Evolutionary conservation across 2,329 filamentous ascomycete genomes (phyloP).

Genomic region (Penicillium sp.): DNA sequence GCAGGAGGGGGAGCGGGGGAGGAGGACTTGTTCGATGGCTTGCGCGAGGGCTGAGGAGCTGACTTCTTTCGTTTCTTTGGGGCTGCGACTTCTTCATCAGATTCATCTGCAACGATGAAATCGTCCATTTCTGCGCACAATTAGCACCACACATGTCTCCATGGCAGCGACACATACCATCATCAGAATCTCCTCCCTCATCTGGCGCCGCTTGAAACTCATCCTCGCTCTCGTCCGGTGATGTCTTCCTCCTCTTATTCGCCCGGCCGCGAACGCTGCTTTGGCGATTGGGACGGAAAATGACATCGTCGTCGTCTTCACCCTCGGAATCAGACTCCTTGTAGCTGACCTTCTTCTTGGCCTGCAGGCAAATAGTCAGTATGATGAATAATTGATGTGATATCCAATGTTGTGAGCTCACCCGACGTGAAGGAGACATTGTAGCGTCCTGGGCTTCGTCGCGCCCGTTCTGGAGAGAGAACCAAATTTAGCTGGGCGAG

Average conservation of each 20-base stretch:
- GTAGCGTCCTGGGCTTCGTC: slow-evolving; percentile 39
- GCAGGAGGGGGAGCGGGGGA: slow-evolving; percentile 49
- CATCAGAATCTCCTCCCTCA: slow-evolving; percentile 46
- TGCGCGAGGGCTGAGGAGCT: slow-evolving; percentile 42
- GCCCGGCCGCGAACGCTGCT: slow-evolving; percentile 43
- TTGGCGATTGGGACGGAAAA: slow-evolving; percentile 56
- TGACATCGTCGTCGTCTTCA: slow-evolving; percentile 64
- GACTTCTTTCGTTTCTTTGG: slow-evolving; percentile 70
- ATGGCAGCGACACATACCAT: slow-evolving; percentile 41
- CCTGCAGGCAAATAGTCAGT: slow-evolving; percentile 35
- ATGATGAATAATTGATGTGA: not conserved
- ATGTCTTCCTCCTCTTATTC: slow-evolving; percentile 58
- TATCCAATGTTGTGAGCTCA: slow-evolving; percentile 36
- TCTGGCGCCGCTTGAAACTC: slow-evolving; percentile 59
- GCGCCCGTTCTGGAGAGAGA: slow-evolving; percentile 41
- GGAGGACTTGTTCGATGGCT: slow-evolving; percentile 35
- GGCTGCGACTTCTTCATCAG: slow-evolving; percentile 60
- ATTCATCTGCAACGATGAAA: slow-evolving; percentile 83
- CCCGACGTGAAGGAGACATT: slow-evolving; percentile 78
- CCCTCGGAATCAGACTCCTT: slow-evolving; percentile 76
- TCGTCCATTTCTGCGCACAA: slow-evolving; percentile 66
- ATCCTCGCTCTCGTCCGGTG: slow-evolving; percentile 61
- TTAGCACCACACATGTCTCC: slow-evolving; percentile 5
- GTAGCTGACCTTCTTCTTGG: slow-evolving; percentile 65
- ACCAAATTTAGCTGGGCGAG: not conserved